Conservation (phyloP, 805 yeast genomes). For the Scheffersomyces amazonensis region DNA sequence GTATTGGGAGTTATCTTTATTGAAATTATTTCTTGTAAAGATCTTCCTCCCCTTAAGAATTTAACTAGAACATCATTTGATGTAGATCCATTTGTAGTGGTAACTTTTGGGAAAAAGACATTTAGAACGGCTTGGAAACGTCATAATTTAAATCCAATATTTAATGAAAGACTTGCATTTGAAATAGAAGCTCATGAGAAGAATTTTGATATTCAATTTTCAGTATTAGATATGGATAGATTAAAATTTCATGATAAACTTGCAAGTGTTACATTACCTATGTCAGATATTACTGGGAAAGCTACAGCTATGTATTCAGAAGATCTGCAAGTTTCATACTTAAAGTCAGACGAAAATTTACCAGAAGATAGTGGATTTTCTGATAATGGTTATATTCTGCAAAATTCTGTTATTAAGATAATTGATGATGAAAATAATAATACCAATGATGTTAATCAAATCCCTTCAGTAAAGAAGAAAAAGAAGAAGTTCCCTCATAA, state of each 20-base stretch:
- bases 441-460: conserved; percentile 3
- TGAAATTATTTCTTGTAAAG: conserved; percentile 70
- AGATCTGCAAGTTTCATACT: neutral
- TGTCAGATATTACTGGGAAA: conserved; percentile 45
- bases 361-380: conserved; percentile 4
- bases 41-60: conserved; percentile 74
- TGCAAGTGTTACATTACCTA: conserved; percentile 59
- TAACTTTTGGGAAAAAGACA: conserved; percentile 84
- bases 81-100: conserved; percentile 95
- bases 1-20: conserved; percentile 71
- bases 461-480: conserved; percentile 9
- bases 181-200: conserved; percentile 69
- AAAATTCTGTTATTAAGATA: conserved; percentile 5
- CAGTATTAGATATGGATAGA: conserved; percentile 80
- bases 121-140: conserved; percentile 82
- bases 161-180: conserved; percentile 76
- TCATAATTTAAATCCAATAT: conserved; percentile 80
- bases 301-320: conserved; percentile 19
- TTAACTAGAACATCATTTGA: conserved; percentile 77
- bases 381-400: conserved; percentile 5
- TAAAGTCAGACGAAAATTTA: neutral
- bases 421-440: conserved; percentile 7
- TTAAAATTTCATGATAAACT: conserved; percentile 82
- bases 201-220: conserved; percentile 63
- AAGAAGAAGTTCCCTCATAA: conserved; percentile 27